A percentile compares a stretch with the other conserved stretches of the same genome.
phyloP scores from a whole-genome alignment of 202 grass and related monocot species.

The Carex sylvatica region DNA sequence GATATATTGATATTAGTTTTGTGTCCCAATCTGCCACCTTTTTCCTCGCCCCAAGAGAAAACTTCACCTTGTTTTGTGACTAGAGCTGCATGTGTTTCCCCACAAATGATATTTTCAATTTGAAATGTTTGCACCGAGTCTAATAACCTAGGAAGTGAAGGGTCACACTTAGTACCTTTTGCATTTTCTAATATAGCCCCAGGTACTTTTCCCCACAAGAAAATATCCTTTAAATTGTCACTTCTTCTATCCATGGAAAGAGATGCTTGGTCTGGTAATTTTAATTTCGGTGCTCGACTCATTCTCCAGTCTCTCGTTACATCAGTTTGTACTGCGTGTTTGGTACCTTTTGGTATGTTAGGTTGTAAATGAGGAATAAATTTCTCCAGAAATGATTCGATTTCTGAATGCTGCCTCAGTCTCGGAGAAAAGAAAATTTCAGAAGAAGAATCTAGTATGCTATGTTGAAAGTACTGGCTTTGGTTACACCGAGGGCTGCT shows the following conservation, averaged over 20 bases:
- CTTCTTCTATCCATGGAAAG: slow-evolving; percentile 34
- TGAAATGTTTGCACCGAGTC: slow-evolving; percentile 61
- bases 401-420: slow-evolving; percentile 59
- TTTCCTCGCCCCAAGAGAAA: slow-evolving; percentile 87
- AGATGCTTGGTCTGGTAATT: slow-evolving; percentile 42
- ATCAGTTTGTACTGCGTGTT: slow-evolving; percentile 33
- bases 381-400: slow-evolving; percentile 80
- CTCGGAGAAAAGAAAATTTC: slow-evolving; percentile 72
- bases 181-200: slow-evolving; percentile 41
- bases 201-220: slow-evolving; percentile 69
- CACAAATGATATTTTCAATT: slow-evolving; percentile 65
- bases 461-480: slow-evolving; percentile 42
- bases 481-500: slow-evolving; percentile 65
- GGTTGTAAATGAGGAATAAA: slow-evolving; percentile 53
- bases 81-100: slow-evolving; percentile 77
- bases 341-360: slow-evolving; percentile 42
- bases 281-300: slow-evolving; percentile 48
- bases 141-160: slow-evolving; percentile 74
- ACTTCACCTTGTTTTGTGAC: slow-evolving; percentile 92
- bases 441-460: slow-evolving; percentile 45
- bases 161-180: slow-evolving; percentile 37
- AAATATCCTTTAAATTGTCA: slow-evolving; percentile 77
- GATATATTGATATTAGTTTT: slow-evolving; percentile 49
- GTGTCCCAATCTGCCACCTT: slow-evolving; percentile 64
- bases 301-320: slow-evolving; percentile 40